phyloP scores from a whole-genome alignment of 2,329 filamentous ascomycete species.

The Raffaelea ambrosiae region DNA sequence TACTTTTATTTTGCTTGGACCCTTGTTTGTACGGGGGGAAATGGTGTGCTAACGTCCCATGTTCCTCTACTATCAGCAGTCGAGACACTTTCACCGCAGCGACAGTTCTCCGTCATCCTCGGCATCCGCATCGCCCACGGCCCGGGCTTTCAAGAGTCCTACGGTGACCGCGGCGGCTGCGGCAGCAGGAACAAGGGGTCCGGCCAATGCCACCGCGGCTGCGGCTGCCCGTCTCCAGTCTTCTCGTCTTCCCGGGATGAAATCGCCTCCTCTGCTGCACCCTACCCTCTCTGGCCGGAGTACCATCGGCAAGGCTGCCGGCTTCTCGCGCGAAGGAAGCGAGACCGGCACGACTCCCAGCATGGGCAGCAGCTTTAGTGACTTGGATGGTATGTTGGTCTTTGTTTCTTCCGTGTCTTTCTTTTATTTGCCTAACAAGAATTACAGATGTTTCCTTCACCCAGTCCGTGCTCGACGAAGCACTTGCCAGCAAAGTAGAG shows the following conservation, averaged over 20 bases:
- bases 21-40: too few relatives aligned
- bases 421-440: background rate
- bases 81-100: background rate
- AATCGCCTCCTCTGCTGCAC: conserved; percentile 47
- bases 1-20: too few relatives aligned
- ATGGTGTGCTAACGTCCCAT: too few relatives aligned
- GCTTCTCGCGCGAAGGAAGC: conserved; percentile 51
- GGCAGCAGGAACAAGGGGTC: background rate
- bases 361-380: conserved; percentile 81
- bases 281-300: conserved; percentile 35
- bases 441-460: conserved; percentile 13
- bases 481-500: conserved; percentile 13
- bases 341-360: conserved; percentile 58
- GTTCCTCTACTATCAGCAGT: too few relatives aligned
- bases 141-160: conserved; percentile 3
- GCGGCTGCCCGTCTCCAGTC: conserved; percentile 7
- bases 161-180: background rate
- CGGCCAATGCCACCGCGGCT: background rate
- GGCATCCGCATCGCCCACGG: conserved; percentile 8
- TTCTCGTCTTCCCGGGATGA: conserved; percentile 16
- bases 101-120: conserved; percentile 6
- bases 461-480: conserved; percentile 15
- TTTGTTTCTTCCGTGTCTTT: background rate
- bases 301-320: conserved; percentile 44
- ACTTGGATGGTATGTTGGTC: conserved; percentile 64